phyloP scores from a whole-genome alignment of 2,329 filamentous ascomycete genomes.

The Neonectria sp. region DNA sequence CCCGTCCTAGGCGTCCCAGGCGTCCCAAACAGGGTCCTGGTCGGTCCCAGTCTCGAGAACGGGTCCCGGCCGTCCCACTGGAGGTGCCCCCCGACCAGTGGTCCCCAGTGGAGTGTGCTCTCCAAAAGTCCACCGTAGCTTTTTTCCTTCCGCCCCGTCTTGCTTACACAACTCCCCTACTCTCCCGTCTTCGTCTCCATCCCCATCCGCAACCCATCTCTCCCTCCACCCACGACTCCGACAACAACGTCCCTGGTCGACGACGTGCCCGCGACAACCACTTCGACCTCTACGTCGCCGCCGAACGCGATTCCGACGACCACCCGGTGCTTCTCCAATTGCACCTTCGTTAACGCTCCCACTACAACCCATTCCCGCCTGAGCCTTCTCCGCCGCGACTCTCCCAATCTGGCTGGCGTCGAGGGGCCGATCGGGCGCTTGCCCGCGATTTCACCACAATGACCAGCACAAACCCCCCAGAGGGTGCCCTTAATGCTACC shows the following conservation, averaged over 20 bases:
- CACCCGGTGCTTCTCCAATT: constrained; percentile 45
- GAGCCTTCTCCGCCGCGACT: constrained; percentile 36
- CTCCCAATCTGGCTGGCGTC: constrained; percentile 55
- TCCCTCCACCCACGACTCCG: constrained; percentile 38
- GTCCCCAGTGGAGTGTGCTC: constrained; percentile 24
- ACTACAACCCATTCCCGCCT: constrained; percentile 29
- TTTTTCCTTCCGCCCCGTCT: constrained; percentile 47
- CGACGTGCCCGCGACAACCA: constrained; percentile 34
- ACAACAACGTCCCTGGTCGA: constrained; percentile 42
- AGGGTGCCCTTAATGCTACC: constrained; percentile 57
- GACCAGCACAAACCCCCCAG: constrained; percentile 53
- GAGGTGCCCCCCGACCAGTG: constrained; percentile 23
- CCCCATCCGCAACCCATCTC: constrained; percentile 42
- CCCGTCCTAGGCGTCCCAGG: constrained; percentile 42
- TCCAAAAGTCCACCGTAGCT: constrained; percentile 49
- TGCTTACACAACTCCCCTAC: constrained; percentile 50
- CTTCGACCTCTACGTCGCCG: constrained; percentile 19
- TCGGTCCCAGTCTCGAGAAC: constrained; percentile 18
- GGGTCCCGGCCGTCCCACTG: constrained; percentile 24
- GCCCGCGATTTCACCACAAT: constrained; percentile 55
- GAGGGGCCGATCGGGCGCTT: constrained; percentile 56
- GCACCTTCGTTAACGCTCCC: constrained; percentile 38
- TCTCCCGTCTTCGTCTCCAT: constrained; percentile 36
- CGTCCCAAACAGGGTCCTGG: constrained; percentile 9
- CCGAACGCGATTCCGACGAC: constrained; percentile 37